Evolutionary conservation across 441 rosid genomes (phyloP).

Genomic region (Euphorbia corollata): DNA sequence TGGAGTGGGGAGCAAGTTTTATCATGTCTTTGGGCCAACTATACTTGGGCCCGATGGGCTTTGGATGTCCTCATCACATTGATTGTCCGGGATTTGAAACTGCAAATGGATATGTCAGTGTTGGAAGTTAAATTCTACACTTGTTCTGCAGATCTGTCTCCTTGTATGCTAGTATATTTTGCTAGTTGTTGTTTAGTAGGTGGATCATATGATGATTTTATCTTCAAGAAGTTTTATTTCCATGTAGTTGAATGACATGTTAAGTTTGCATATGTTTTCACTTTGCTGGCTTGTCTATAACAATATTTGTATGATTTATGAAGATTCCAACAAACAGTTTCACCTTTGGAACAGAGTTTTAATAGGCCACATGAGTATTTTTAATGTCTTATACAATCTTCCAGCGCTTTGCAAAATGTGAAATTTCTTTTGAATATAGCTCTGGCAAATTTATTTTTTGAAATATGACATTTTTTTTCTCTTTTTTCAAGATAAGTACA

Average conservation of each 20-base stretch:
- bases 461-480: background rate
- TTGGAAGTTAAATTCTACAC: background rate
- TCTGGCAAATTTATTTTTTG: background rate
- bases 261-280: background rate
- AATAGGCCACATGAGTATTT: background rate
- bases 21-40: too few relatives aligned
- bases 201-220: background rate
- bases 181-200: too few relatives aligned
- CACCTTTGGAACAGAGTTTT: background rate
- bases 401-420: background rate
- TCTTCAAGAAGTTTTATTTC: constrained; percentile 4
- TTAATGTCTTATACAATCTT: background rate
- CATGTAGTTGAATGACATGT: background rate
- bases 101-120: background rate
- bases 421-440: background rate
- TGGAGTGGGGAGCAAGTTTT: too few relatives aligned
- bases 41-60: too few relatives aligned
- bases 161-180: background rate
- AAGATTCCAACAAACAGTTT: background rate
- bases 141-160: background rate
- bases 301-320: constrained; percentile 1
- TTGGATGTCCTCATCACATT: too few relatives aligned
- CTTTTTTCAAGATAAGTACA: background rate
- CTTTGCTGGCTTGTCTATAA: background rate
- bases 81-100: background rate